Base-by-base conservation (phyloP, 2,329 filamentous ascomycete species). In the Fusarium coffeatum region DNA sequence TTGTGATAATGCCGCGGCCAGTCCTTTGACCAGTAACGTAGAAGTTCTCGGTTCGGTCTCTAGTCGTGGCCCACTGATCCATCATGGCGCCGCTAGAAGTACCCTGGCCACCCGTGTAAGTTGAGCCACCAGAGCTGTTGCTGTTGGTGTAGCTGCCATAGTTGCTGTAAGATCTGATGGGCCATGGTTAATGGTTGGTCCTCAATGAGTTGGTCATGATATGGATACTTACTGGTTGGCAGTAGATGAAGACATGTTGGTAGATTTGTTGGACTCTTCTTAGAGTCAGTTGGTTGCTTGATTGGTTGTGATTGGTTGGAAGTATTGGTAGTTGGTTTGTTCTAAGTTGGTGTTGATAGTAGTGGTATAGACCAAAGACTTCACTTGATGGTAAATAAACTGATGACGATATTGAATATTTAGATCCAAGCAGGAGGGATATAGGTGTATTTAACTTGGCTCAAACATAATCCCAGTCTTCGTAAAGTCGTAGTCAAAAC, bases 11-110 rank as follows among this genome's bases (percentile, higher is more conserved):
- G 20, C 66, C 55, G 23, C 67, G 71, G 9, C 69, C 46, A 2
- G 60, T 73, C 15, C 4, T 64, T 30, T 65, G 27, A 15, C 72
- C 72, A 4, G 61, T 65, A 28, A 40, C 63, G 15, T 34, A 46
- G 30, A 74, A 73, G 4, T 55, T 43, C 16, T 74, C 70, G 1
- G 54, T 45, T 28, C 16, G 37, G 49, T 74, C 63, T 30, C 9
- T 46, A 12, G 55, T 61, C 30, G 8, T 37, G 49, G 34, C 53
- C 71, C 71, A 74, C 23, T 22, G 43, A n/a, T 6, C 20, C 6
- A 74, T 48, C 51, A 55, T 63, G 16, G 56, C 16, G 41, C 47
- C 10, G 4, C 15, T 63, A 5, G 67, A 60, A n/a, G 58, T 30
- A 22, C 48, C 53, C 11, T 45, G 61, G 22, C 71, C 71, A 2